Evolutionary conservation across 148 eudicot species (phyloP).

Genomic region (Camellia sinensis): DNA sequence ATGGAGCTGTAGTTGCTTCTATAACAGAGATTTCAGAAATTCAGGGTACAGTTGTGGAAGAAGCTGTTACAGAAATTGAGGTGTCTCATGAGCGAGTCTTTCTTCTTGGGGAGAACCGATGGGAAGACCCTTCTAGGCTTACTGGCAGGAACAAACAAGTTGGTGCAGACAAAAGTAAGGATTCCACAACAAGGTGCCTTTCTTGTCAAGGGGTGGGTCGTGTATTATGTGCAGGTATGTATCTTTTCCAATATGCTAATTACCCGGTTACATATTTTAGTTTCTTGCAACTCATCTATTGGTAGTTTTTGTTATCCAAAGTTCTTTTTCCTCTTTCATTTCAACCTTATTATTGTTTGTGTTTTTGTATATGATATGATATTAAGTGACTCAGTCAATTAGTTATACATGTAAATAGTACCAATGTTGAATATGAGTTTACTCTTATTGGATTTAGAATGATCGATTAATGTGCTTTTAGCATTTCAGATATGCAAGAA

Average conservation of each 20-base stretch:
- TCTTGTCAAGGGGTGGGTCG: conserved; percentile 86
- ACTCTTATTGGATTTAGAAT: background rate
- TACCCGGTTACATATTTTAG: background rate
- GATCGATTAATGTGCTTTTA: background rate
- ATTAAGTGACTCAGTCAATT: background rate
- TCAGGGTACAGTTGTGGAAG: conserved; percentile 38
- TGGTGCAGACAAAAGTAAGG: conserved; percentile 23
- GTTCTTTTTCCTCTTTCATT: background rate
- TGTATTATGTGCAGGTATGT: conserved; percentile 73
- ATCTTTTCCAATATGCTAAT: conserved; percentile 7
- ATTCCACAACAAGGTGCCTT: conserved; percentile 47
- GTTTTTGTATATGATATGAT: background rate
- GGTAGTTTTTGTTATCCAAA: background rate
- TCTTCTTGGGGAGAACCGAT: conserved; percentile 94
- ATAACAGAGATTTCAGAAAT: conserved; percentile 39
- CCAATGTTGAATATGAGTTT: background rate
- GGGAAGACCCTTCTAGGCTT: conserved; percentile 97
- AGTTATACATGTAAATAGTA: background rate
- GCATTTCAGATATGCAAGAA: background rate
- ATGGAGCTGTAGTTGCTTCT: conserved; percentile 52
- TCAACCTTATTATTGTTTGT: background rate
- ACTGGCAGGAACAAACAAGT: conserved; percentile 31
- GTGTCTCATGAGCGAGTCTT: conserved; percentile 52
- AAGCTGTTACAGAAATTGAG: conserved; percentile 29
- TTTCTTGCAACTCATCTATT: too few relatives aligned